Conservation (phyloP, 768 basidiomycete genomes). For the Agaricus bisporus region DNA sequence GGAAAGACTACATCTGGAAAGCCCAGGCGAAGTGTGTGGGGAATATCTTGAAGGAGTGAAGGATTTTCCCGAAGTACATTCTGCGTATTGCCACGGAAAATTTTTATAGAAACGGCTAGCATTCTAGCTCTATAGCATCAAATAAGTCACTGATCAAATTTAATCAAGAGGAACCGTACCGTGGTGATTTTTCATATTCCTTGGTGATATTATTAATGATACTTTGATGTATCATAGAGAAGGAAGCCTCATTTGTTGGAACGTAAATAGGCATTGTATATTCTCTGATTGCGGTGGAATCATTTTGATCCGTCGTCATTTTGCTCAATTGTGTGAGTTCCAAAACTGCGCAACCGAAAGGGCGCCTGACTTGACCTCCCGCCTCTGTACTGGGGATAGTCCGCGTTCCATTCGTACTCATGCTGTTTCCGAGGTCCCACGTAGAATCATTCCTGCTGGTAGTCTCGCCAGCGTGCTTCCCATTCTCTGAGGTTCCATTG, state of each 20-base stretch:
- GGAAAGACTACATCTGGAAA: slow-evolving; percentile 97
- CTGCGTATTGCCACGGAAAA: slow-evolving; percentile 77
- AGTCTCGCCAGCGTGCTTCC: slow-evolving; percentile 52
- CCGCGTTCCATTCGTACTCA: slow-evolving; percentile 13
- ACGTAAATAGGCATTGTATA: slow-evolving; percentile 85
- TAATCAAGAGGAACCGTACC: slow-evolving; percentile 38
- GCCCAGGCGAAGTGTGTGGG: slow-evolving; percentile 80
- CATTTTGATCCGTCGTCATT: slow-evolving; percentile 57
- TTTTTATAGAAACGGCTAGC: slow-evolving; percentile 77
- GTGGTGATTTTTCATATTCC: slow-evolving; percentile 77
- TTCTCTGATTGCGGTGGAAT: slow-evolving; percentile 64
- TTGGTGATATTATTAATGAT: slow-evolving; percentile 75
- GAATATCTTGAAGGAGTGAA: slow-evolving; percentile 72
- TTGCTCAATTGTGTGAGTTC: slow-evolving; percentile 73
- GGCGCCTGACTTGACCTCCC: slow-evolving; percentile 63
- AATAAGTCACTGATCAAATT: slow-evolving; percentile 1
- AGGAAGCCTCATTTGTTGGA: slow-evolving; percentile 76
- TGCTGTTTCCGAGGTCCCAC: slow-evolving; percentile 20
- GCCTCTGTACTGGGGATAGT: slow-evolving; percentile 12
- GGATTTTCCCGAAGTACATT: slow-evolving; percentile 81
- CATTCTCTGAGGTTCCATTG: slow-evolving; percentile 27
- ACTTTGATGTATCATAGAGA: slow-evolving; percentile 93
- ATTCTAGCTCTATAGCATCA: slow-evolving; percentile 63
- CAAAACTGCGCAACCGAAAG: slow-evolving; percentile 94
- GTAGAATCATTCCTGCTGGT: slow-evolving; percentile 30